Evolutionary conservation across 2,329 filamentous ascomycete genomes (phyloP), one percentile per base, ranked within the genome.

Genomic region (Microcera coccophila): DNA sequence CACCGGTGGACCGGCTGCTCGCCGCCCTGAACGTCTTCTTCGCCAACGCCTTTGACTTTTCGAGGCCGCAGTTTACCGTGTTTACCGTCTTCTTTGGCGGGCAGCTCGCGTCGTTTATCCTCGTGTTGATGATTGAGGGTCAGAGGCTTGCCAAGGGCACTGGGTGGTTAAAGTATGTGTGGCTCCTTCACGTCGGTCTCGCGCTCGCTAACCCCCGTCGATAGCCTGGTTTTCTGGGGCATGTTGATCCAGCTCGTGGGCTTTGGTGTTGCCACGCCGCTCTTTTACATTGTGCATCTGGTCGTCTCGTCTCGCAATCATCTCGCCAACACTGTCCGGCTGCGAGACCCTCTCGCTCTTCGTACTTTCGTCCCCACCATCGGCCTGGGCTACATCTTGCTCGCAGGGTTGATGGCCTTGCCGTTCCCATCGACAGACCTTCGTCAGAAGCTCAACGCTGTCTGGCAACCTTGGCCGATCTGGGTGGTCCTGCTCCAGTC

Each of bases 391-490:
- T 61, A 58, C 9, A 4, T 58, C 2, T 21, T 57, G 2, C 51
- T 47, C 5, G 43, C 45, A 4, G 39, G 42, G 1, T 42, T 59
- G 31, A 11, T 59, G 21, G 41, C 36, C 1, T 56, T 49, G 8
- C 58, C 57, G 0, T 57, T 59, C 39, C 39, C 47, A 1, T 34
- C 53, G 3, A 24, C 43, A 3, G 39, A 47, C 5, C n/a, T 50
- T 2, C 45, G 54, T 22, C 58, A 61, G 40, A 54, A 50, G 50
- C 18, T 35, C 26, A 50, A 52, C n/a, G 41, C 47, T 1, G 21
- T 57, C 14, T 61, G 58, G 58, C 36, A 52, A 4, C 18, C 38
- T 8, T 58, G 50, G 8, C 58, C 58, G 0, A 5, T 57, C 4
- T 48, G 55, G 20, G 44, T 60, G 1, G 45, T 49, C 2, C 20